These are phyloP conservation scores for Colletotrichum truncatum DNA, from an alignment of 2,329 filamentous ascomycete genomes.

Conservation along the genomic window DNA sequence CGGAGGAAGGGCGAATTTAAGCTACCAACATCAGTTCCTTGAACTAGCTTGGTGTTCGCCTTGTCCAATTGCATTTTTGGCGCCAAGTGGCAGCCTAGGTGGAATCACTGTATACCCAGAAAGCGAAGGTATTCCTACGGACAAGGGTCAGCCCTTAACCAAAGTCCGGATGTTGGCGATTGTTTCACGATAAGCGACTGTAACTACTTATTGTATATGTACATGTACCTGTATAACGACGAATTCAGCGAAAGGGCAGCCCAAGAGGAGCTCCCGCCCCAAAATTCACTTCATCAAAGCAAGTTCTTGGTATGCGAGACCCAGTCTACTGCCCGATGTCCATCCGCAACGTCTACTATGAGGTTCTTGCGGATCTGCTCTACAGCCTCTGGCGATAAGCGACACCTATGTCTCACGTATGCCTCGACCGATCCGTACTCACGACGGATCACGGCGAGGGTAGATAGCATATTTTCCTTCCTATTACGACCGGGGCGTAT, in stretches of 20 bases:
- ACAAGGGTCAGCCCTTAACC: neutral
- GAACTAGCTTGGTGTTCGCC: conserved; percentile 30
- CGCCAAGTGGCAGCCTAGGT: neutral
- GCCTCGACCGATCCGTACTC: conserved; percentile 71
- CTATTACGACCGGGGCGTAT: conserved; percentile 37
- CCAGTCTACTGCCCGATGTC: conserved; percentile 15
- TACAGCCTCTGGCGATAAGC: conserved; percentile 65
- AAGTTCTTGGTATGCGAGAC: conserved; percentile 10
- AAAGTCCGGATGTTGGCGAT: neutral
- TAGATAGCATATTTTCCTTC: conserved; percentile 58
- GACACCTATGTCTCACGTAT: conserved; percentile 69
- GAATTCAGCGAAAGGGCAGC: conserved; percentile 3
- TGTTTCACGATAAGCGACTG: conserved; percentile 2
- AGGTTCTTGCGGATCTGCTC: conserved; percentile 60
- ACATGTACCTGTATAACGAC: conserved; percentile 24
- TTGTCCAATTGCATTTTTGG: neutral
- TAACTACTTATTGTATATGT: conserved; percentile 17
- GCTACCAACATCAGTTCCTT: conserved; percentile 72
- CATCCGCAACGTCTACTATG: conserved; percentile 41
- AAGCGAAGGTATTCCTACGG: neutral
- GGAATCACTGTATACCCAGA: neutral
- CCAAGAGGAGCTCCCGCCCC: neutral
- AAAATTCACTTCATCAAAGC: neutral
- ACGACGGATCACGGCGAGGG: conserved; percentile 62
- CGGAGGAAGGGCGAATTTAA: conserved; percentile 71